phyloP scores from a whole-genome alignment of 345 rosid genomes.

The Turnera subulata region DNA sequence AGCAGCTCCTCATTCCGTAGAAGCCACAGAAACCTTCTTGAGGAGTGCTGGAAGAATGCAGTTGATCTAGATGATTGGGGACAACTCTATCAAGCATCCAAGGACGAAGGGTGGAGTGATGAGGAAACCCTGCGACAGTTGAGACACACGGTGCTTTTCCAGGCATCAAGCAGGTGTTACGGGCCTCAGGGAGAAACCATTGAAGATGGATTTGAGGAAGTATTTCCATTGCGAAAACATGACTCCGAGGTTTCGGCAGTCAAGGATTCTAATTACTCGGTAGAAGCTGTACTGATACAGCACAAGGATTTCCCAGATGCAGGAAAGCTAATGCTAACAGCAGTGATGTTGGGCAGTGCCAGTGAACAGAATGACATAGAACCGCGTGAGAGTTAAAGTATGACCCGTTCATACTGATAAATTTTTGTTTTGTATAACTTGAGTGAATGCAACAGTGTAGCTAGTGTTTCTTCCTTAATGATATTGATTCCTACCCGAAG shows the following conservation, averaged over 20 bases:
- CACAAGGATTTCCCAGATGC: conserved; percentile 80
- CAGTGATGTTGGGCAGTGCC: conserved; percentile 60
- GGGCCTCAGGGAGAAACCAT: conserved; percentile 56
- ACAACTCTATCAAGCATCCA: conserved; percentile 51
- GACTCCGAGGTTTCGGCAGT: conserved; percentile 19
- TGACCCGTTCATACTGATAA: too few species aligned
- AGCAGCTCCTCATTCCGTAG: conserved; percentile 72
- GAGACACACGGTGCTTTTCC: conserved; percentile 61
- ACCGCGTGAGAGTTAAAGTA: too few species aligned
- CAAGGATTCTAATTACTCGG: conserved; percentile 40
- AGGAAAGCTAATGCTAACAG: conserved; percentile 81
- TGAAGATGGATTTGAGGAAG: conserved; percentile 61
- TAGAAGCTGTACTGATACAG: conserved; percentile 79
- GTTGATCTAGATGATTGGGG: conserved; percentile 83
- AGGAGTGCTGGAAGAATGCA: conserved; percentile 87
- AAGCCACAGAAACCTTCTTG: conserved; percentile 64
- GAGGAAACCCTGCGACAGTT: conserved; percentile 67
- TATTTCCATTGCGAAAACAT: conserved; percentile 65
- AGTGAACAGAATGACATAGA: conserved; percentile 31
- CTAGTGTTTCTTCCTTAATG: too few species aligned
- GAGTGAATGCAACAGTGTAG: too few species aligned
- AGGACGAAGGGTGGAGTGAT: conserved; percentile 80
- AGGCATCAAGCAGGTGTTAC: conserved; percentile 68
- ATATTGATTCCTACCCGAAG: too few species aligned
- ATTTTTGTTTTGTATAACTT: too few species aligned